Evolutionary conservation across 495 filamentous ascomycete genomes (phyloP).

Genomic region (Cercophora scortea): DNA sequence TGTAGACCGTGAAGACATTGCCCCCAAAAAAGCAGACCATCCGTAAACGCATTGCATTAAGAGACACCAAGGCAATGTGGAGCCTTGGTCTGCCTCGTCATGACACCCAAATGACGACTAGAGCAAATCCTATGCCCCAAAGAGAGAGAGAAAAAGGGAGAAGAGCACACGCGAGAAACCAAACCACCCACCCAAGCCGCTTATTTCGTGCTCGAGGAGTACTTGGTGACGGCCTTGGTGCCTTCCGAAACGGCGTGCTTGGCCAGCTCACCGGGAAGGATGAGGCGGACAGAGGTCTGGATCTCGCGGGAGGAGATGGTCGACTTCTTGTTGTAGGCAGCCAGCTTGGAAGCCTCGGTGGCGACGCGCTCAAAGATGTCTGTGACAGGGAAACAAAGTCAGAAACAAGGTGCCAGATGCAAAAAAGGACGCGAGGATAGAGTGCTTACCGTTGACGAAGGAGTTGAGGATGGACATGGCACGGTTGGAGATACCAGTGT

Average conservation of each 20-base stretch:
- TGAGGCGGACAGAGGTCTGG: constrained; percentile 96
- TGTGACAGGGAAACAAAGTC: constrained; percentile 31
- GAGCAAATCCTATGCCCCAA: constrained; percentile 45
- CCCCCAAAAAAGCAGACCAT: constrained; percentile 72
- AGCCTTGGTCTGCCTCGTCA: constrained; percentile 55
- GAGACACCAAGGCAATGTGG: constrained; percentile 57
- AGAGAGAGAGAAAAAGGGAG: constrained; percentile 29
- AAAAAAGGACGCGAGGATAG: background rate
- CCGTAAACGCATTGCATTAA: constrained; percentile 80
- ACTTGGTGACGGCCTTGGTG: constrained; percentile 99
- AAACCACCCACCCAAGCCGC: constrained; percentile 14
- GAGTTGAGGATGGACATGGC: constrained; percentile 99
- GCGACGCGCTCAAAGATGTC: constrained; percentile 99
- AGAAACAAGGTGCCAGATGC: constrained; percentile 14
- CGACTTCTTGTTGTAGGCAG: constrained; percentile 99
- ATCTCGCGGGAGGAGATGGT: constrained; percentile 99
- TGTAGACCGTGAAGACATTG: constrained; percentile 66
- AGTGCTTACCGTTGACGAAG: constrained; percentile 88
- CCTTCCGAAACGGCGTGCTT: constrained; percentile 99
- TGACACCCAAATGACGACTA: constrained; percentile 47
- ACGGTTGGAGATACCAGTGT: constrained; percentile 99
- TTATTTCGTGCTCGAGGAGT: constrained; percentile 99
- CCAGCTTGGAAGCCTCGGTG: constrained; percentile 97
- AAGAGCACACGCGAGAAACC: background rate
- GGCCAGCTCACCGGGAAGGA: constrained; percentile 95